A percentile compares a stretch with the other conserved stretches of the same genome.
phyloP scores from a whole-genome alignment of 2,329 filamentous ascomycete genomes.

The Aspergillus proliferans region DNA sequence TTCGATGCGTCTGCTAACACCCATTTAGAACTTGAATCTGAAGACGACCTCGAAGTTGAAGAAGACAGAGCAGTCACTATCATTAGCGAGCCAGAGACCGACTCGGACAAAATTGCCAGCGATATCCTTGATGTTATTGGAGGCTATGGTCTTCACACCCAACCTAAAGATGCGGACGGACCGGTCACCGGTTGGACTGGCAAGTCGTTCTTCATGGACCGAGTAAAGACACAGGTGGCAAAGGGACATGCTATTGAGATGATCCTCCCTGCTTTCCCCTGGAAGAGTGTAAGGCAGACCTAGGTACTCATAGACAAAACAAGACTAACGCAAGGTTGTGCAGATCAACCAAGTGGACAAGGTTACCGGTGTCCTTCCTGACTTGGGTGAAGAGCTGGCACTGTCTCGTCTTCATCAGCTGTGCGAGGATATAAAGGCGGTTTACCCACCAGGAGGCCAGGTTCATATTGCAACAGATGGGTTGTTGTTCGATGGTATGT shows the following conservation, averaged over 20 bases:
- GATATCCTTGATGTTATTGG: constrained; percentile 18
- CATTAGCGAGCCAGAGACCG: too few species aligned
- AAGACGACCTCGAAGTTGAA: too few species aligned
- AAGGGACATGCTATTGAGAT: constrained; percentile 15
- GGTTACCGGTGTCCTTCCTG: constrained; percentile 32
- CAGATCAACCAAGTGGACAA: constrained; percentile 25
- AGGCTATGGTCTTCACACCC: constrained; percentile 18
- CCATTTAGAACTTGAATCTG: too few species aligned
- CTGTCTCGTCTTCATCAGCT: constrained; percentile 35
- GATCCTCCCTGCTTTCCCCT: constrained; percentile 26
- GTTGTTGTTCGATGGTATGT: constrained; percentile 33
- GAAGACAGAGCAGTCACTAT: too few species aligned
- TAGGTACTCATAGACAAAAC: too few species aligned
- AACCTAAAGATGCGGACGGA: constrained; percentile 12
- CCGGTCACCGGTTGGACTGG: constrained; percentile 13
- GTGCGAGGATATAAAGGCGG: constrained; percentile 32
- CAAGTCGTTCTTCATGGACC: constrained; percentile 19
- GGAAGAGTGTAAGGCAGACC: constrained; percentile 9
- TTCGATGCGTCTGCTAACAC: too few species aligned
- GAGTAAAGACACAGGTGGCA: constrained; percentile 14
- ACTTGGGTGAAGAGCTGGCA: constrained; percentile 40
- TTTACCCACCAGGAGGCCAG: constrained; percentile 37
- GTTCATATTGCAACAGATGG: constrained; percentile 41
- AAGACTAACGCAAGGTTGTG: too few species aligned
- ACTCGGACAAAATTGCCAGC: too few species aligned